phyloP scores from a whole-genome alignment of 768 basidiomycete species.

The Termitomyces sp. region DNA sequence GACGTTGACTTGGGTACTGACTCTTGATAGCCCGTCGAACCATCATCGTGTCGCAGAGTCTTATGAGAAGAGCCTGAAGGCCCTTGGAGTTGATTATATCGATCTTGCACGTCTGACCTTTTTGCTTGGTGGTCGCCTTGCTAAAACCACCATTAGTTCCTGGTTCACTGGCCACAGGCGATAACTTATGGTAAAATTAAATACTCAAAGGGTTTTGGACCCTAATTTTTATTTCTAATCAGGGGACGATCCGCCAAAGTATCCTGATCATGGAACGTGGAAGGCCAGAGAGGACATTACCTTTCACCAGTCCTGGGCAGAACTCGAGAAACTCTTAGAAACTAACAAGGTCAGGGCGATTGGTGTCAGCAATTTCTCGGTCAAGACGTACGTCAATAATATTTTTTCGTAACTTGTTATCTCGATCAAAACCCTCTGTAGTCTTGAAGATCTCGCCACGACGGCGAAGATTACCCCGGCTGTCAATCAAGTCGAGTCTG shows the following conservation, averaged over 20 bases:
- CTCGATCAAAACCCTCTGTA: constrained; percentile 9
- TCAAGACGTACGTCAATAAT: constrained; percentile 40
- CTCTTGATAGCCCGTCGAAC: constrained; percentile 14
- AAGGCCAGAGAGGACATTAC: constrained; percentile 26
- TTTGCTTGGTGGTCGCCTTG: neutral
- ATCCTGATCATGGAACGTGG: constrained; percentile 32
- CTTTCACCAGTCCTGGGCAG: constrained; percentile 45
- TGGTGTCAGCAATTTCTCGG: constrained; percentile 59
- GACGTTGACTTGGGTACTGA: neutral
- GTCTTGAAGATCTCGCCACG: constrained; percentile 36
- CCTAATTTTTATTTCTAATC: neutral
- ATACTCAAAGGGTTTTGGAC: neutral
- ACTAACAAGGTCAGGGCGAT: constrained; percentile 47
- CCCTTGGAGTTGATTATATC: constrained; percentile 41
- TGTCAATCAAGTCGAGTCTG: constrained; percentile 47
- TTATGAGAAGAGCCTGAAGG: constrained; percentile 37
- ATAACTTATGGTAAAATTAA: constrained; percentile 28
- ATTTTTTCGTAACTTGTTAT: neutral
- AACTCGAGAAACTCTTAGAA: constrained; percentile 46
- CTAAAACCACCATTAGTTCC: constrained; percentile 29
- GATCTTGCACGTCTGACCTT: constrained; percentile 33
- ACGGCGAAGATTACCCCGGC: constrained; percentile 41
- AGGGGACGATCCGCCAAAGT: constrained; percentile 6
- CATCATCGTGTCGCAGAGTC: constrained; percentile 33
- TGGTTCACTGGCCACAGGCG: constrained; percentile 49